Conservation (phyloP, 2,329 filamentous ascomycete genomes). For the Colletotrichum trifolii region DNA sequence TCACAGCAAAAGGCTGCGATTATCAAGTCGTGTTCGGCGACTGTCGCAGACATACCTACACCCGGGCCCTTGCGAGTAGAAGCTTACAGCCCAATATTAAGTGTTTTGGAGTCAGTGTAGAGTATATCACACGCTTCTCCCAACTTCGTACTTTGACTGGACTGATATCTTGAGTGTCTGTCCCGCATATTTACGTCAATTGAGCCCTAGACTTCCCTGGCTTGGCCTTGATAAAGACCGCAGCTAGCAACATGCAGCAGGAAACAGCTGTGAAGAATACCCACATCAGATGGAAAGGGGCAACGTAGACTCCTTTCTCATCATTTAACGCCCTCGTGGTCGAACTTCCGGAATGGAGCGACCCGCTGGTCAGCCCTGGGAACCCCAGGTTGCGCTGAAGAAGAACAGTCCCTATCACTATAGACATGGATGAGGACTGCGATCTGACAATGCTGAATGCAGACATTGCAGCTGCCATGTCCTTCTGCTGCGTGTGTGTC, state of each 20-base stretch:
- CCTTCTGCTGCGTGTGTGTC: conserved; percentile 57
- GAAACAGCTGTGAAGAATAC: conserved; percentile 15
- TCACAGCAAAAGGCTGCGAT: too few species aligned
- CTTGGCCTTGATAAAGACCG: conserved; percentile 26
- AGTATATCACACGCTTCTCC: too few species aligned
- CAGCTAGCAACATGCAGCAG: conserved; percentile 11
- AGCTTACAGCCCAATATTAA: too few species aligned
- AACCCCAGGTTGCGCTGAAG: conserved; percentile 55
- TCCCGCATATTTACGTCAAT: too few species aligned
- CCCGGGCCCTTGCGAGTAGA: too few species aligned
- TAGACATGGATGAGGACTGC: conserved; percentile 64
- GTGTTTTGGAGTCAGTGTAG: too few species aligned
- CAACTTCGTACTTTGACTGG: too few species aligned
- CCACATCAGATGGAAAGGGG: conserved; percentile 25
- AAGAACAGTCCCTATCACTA: conserved; percentile 69
- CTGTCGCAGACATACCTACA: too few species aligned
- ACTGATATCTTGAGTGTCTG: too few species aligned
- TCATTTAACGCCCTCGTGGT: background rate
- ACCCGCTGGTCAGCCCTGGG: conserved; percentile 5
- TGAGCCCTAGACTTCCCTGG: background rate
- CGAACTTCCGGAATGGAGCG: background rate
- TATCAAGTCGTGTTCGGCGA: too few species aligned
- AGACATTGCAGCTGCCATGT: conserved; percentile 65
- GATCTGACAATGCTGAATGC: conserved; percentile 66
- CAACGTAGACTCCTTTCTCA: background rate